Percentiles rank a stretch among this genome's conserved stretches.
Conservation (phyloP, 2,329 filamentous ascomycete genomes). For the Nigrospora sphaerica region DNA sequence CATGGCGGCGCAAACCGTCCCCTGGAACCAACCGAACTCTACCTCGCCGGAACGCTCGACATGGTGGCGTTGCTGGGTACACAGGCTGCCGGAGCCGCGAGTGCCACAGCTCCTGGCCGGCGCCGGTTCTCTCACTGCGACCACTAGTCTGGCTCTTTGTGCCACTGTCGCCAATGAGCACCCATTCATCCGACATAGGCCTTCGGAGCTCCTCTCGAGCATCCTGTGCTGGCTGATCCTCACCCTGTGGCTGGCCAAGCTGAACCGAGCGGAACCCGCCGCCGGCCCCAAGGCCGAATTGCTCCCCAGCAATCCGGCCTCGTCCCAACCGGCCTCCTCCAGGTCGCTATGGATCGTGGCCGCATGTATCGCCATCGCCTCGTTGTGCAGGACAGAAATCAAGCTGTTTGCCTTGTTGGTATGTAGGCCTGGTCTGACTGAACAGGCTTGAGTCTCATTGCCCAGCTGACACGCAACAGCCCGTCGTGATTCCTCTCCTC, state of each 20-base stretch:
- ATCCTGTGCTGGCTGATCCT: slow-evolving; percentile 1
- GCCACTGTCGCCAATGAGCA: too few species aligned
- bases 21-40: too few species aligned
- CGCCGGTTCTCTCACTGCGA: too few species aligned
- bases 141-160: too few species aligned
- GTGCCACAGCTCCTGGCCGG: too few species aligned
- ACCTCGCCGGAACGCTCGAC: too few species aligned
- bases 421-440: neutral
- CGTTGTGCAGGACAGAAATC: neutral
- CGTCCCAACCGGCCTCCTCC: neutral
- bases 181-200: neutral
- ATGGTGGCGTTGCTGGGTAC: too few species aligned
- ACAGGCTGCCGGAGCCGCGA: too few species aligned
- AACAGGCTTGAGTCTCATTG: neutral
- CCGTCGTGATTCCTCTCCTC: slow-evolving; percentile 23
- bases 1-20: too few species aligned
- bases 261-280: neutral
- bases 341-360: neutral
- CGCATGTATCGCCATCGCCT: neutral
- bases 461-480: slow-evolving; percentile 10
- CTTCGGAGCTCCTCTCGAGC: neutral
- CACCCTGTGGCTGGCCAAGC: neutral
- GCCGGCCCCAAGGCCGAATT: neutral
- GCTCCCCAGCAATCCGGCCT: neutral
- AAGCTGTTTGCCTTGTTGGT: neutral